Evolutionary conservation across 495 filamentous ascomycete species (phyloP).

Genomic region (Podospora pseudocomata): DNA sequence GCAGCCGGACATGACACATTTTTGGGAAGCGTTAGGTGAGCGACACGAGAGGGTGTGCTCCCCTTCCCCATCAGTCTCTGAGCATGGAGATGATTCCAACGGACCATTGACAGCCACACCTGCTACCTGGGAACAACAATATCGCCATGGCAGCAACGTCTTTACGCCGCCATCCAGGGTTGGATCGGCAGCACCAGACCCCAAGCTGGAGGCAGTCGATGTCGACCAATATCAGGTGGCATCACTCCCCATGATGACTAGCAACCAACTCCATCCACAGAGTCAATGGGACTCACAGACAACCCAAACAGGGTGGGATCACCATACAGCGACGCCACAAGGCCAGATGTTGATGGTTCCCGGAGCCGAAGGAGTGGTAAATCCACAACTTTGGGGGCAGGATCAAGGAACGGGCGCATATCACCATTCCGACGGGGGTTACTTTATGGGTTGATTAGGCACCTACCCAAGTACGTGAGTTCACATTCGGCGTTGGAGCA

Average conservation of each 20-base stretch:
- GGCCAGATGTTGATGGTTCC: not conserved
- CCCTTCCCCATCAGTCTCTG: not conserved
- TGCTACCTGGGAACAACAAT: not conserved
- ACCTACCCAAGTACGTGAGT: not conserved
- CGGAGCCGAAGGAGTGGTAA: not conserved
- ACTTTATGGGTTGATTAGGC: constrained; percentile 1
- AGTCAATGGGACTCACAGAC: not conserved
- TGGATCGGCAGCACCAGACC: not conserved
- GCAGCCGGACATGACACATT: constrained; percentile 6
- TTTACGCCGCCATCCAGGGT: constrained; percentile 4
- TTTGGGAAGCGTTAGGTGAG: constrained; percentile 7
- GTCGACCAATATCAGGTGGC: not conserved
- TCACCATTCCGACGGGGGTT: not conserved
- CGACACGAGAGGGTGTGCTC: constrained; percentile 2
- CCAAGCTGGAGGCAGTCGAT: not conserved
- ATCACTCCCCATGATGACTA: not conserved
- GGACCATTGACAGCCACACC: not conserved
- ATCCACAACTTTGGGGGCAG: constrained; percentile 7
- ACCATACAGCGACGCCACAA: not conserved
- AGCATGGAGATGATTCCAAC: constrained; percentile 5
- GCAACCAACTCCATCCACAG: not conserved
- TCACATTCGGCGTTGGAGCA: not conserved
- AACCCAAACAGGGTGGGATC: not conserved
- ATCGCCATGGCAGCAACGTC: not conserved
- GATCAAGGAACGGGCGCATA: not conserved